Conservation (phyloP, 2,329 filamentous ascomycete species). For the Cladophialophora exuberans region DNA sequence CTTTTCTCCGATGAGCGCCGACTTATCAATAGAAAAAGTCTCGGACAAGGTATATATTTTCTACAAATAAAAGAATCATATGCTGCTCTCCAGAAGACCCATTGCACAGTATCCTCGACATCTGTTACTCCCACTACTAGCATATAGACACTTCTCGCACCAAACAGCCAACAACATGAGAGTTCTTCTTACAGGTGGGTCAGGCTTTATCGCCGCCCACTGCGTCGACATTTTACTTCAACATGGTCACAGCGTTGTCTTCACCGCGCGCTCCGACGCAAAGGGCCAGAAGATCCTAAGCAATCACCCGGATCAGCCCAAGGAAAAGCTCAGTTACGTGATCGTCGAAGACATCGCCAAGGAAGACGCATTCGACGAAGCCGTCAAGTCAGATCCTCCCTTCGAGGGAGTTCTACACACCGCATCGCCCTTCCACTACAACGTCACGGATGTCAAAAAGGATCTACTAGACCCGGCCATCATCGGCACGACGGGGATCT, state of each 20-base stretch:
- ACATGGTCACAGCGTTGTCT: conserved; percentile 61
- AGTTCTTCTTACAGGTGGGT: conserved; percentile 54
- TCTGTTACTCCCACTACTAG: background rate
- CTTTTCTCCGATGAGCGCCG: conserved; percentile 10
- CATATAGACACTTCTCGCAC: background rate
- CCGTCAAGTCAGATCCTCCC: conserved; percentile 62
- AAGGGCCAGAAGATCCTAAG: conserved; percentile 65
- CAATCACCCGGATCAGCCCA: conserved; percentile 54
- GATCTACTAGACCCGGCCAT: conserved; percentile 62
- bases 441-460: conserved; percentile 70
- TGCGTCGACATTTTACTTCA: conserved; percentile 63
- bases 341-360: conserved; percentile 75
- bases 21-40: conserved; percentile 1
- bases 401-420: conserved; percentile 77
- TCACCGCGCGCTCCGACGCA: conserved; percentile 63
- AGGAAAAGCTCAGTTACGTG: conserved; percentile 63
- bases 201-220: conserved; percentile 68
- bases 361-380: conserved; percentile 69
- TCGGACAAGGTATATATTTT: conserved; percentile 1
- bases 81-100: background rate
- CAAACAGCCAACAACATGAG: conserved; percentile 42
- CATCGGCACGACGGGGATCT: conserved; percentile 65
- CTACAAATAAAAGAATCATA: too few relatives aligned
- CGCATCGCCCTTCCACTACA: conserved; percentile 73
- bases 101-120: background rate